Evolutionary conservation across 306 rosid species (phyloP).

Genomic region (Trichosanthes cucumerina): DNA sequence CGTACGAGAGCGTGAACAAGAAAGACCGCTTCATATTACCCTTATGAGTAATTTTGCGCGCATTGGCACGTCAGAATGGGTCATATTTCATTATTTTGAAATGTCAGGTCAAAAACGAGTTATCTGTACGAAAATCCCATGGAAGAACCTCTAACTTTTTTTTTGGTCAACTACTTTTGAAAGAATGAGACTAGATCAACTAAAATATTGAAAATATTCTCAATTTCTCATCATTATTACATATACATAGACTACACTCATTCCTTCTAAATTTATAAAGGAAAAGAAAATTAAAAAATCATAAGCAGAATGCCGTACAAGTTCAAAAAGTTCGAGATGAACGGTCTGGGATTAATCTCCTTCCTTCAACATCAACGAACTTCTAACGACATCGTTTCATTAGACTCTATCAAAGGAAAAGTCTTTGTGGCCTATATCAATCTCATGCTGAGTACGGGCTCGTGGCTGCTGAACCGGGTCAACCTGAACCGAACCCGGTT

Average conservation of each 20-base stretch:
- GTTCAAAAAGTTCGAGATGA: not conserved
- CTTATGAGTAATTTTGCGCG: too few species aligned
- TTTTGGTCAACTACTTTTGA: too few species aligned
- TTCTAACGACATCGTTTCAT: not conserved
- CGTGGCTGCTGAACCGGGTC: not conserved
- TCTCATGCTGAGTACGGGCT: conserved; percentile 9
- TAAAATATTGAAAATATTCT: not conserved
- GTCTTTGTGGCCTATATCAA: conserved; percentile 27
- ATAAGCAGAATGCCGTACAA: not conserved
- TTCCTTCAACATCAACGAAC: not conserved
- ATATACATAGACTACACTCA: not conserved
- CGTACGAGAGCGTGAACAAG: too few species aligned
- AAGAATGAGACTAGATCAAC: too few species aligned
- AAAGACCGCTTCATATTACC: too few species aligned
- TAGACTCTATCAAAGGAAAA: conserved; percentile 46
- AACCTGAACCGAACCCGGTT: not conserved
- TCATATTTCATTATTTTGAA: too few species aligned
- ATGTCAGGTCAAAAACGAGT: too few species aligned
- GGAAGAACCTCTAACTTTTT: too few species aligned
- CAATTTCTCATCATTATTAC: not conserved
- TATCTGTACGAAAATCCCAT: too few species aligned
- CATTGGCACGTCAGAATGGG: too few species aligned
- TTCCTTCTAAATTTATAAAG: not conserved
- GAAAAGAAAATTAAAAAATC: not conserved
- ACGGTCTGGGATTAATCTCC: not conserved